Evolutionary conservation across 805 yeast genomes (phyloP), one percentile per base, ranked within the genome.

Genomic region (Sungouiella blattae): DNA sequence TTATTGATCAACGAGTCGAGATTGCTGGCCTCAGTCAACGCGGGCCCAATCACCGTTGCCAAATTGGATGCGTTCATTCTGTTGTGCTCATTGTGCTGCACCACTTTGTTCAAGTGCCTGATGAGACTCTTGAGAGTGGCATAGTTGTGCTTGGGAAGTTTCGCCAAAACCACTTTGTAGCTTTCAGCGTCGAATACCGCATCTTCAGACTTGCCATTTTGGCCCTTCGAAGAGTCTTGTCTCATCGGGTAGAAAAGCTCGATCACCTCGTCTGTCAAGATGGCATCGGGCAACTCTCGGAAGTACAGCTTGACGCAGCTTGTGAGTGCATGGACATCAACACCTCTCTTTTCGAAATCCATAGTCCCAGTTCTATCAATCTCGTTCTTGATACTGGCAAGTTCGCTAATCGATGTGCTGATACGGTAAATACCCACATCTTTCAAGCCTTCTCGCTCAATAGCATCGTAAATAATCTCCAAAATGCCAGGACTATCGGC

Each of bases 341-440:
- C 80, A 69, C 45, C 53, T 24, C 60, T 51, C 35, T 74, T 75
- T 41, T 73, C 79, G 58, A 73, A 67, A 46, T 71, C 65, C 39
- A 74, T 58, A 30, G 62, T 63, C 3, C 81, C 81, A 5, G 53
- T 39, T 36, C 55, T 57, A 47, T 77, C 77, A 36, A 77, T 71
- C 34, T 60, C 62, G 1, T 60, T 52, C 43, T 65, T 72, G 37
- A 73, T 58, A 28, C 61, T 60, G 31, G 53, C 62, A 43, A 77
- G 60, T 24, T 71, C 75, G 39, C 69, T 62, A 18, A 75, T 44
- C 0, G 80, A 73, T 0, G 80, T 72, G 52, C 78, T 71, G 43
- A 75, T 76, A 56, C 98, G 77, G 57, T 91, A 91, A 11, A 91
- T 68, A 12, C 98, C 98, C 35, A 87, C 85, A 54, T 89, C 97